These are phyloP conservation scores for Aspergillus olivimuriae DNA, from an alignment of 495 filamentous ascomycete genomes.

Conservation along the genomic window DNA sequence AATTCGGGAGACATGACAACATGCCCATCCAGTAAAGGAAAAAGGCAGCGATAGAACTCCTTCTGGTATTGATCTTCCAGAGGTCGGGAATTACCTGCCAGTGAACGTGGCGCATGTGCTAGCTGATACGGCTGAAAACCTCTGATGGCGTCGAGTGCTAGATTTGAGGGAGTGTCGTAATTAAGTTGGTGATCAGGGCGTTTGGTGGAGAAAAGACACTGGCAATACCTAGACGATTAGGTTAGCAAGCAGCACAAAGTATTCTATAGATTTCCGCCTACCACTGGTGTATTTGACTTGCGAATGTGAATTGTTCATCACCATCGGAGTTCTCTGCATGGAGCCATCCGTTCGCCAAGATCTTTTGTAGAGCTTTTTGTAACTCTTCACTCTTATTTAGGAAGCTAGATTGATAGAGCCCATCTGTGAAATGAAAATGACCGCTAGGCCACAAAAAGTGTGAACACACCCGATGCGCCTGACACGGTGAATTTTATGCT, in stretches of 20 bases:
- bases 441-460: too few relatives aligned
- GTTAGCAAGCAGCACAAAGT: constrained; percentile 11
- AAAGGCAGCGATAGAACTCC: constrained; percentile 20
- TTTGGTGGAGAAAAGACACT: constrained; percentile 12
- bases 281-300: constrained; percentile 17
- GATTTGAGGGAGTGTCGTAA: constrained; percentile 13
- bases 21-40: constrained; percentile 12
- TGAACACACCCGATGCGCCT: too few relatives aligned
- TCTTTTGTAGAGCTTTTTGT: constrained; percentile 9
- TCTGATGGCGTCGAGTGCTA: constrained; percentile 14
- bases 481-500: too few relatives aligned
- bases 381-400: constrained; percentile 7
- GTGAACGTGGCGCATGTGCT: constrained; percentile 11
- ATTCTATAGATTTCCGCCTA: constrained; percentile 12
- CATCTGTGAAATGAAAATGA: too few relatives aligned
- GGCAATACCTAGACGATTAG: constrained; percentile 14
- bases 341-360: constrained; percentile 20
- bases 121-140: constrained; percentile 14
- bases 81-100: constrained; percentile 10
- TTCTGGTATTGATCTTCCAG: constrained; percentile 20
- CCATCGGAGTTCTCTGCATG: constrained; percentile 9
- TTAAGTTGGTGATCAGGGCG: constrained; percentile 10
- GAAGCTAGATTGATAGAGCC: constrained; percentile 13
- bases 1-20: constrained; percentile 17
- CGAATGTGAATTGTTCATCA: constrained; percentile 14